phyloP scores from a whole-genome alignment of 331 rosid genomes.

The Dryas integrifolia region DNA sequence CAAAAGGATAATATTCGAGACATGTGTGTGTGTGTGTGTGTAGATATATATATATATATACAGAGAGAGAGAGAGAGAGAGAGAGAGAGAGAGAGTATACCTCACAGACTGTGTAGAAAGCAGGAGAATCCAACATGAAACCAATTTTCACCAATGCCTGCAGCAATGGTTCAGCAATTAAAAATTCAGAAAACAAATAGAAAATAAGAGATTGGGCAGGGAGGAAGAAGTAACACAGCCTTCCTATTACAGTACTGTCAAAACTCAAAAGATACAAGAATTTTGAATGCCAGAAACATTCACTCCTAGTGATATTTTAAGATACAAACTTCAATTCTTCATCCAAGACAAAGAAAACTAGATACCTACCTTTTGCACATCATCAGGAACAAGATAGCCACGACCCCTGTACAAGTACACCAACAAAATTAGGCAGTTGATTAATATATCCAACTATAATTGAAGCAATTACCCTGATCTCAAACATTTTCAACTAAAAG shows the following conservation, averaged over 20 bases:
- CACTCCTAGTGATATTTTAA: neutral
- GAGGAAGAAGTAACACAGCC: neutral
- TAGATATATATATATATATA: too few relatives aligned
- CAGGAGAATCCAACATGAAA: slow-evolving; percentile 84
- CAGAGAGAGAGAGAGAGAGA: too few relatives aligned
- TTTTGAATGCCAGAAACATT: neutral
- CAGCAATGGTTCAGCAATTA: slow-evolving; percentile 24
- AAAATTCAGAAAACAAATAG: neutral
- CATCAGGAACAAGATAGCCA: slow-evolving; percentile 71
- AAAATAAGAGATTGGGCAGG: slow-evolving; percentile 6
- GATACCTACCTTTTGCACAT: slow-evolving; percentile 61
- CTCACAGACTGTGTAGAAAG: slow-evolving; percentile 81
- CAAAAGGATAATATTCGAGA: neutral
- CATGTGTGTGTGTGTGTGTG: neutral
- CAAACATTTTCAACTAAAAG: neutral
- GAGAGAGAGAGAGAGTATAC: slow-evolving; percentile 29
- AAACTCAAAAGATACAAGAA: neutral
- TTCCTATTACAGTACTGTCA: neutral
- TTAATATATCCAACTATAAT: neutral
- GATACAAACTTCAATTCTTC: neutral
- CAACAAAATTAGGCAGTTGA: neutral
- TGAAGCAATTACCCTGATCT: neutral
- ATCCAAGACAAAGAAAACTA: neutral
- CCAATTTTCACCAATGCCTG: slow-evolving; percentile 78
- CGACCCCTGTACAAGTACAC: slow-evolving; percentile 60